Conservation (phyloP, 306 rosid species). For the Dryas drummondii region DNA sequence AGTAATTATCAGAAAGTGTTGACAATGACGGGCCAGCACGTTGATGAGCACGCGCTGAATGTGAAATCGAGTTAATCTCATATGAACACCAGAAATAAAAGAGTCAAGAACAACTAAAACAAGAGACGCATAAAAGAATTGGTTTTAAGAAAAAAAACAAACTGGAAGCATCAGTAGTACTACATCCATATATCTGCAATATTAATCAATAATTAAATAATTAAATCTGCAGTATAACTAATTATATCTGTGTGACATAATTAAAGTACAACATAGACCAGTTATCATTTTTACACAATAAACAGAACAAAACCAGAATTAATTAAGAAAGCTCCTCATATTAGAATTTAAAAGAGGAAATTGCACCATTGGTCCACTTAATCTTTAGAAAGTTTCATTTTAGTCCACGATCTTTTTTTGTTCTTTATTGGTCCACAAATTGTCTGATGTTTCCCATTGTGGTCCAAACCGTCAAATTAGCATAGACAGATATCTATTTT, state of each 20-base stretch:
- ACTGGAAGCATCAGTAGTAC: background rate
- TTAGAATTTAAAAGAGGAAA: no score
- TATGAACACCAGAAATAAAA: background rate
- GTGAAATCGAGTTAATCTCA: slow-evolving; percentile 10
- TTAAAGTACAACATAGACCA: background rate
- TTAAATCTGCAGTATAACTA: background rate
- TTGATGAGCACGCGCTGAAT: background rate
- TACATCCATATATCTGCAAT: background rate
- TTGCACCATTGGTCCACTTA: no score
- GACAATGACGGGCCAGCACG: slow-evolving; percentile 4
- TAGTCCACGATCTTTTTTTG: no score
- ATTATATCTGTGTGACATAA: background rate
- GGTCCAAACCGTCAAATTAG: no score
- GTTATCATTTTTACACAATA: no score
- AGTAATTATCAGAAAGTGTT: slow-evolving; percentile 8
- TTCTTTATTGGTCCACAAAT: no score
- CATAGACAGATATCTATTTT: no score
- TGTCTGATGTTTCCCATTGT: no score
- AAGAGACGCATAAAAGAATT: background rate
- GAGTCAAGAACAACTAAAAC: background rate
- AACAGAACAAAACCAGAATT: no score
- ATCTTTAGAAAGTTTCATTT: no score
- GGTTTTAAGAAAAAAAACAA: background rate
- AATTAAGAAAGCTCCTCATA: no score
- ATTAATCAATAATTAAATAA: no score